A percentile compares a stretch with the other conserved stretches of the same genome.
phyloP scores from a whole-genome alignment of 106 monocot genomes.

The Apostasia ramifera region DNA sequence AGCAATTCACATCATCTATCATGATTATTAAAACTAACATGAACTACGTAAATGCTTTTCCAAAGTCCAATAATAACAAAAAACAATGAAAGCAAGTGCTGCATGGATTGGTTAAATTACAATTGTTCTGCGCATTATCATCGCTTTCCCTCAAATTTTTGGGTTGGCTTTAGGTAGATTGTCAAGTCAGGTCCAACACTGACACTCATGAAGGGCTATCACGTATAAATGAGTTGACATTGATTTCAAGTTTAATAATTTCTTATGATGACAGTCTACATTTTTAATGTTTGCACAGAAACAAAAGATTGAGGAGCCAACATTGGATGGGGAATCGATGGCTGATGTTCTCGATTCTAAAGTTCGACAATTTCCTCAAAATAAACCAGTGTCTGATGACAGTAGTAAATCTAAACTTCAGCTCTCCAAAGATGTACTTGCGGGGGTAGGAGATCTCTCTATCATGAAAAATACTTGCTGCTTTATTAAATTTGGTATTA shows the following conservation, averaged over 20 bases:
- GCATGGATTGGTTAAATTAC: too few species aligned
- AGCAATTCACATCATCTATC: too few species aligned
- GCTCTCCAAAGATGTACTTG: slow-evolving; percentile 20
- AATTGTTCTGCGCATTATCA: background rate
- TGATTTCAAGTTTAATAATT: too few species aligned
- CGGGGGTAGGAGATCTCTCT: slow-evolving; percentile 10
- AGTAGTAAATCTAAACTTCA: slow-evolving; percentile 4
- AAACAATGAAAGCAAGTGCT: too few species aligned
- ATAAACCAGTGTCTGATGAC: slow-evolving; percentile 9
- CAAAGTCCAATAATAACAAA: too few species aligned
- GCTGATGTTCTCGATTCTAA: slow-evolving; percentile 5
- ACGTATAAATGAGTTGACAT: background rate
- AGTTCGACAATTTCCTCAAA: slow-evolving; percentile 21
- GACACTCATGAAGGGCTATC: too few species aligned
- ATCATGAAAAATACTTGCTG: background rate
- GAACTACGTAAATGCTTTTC: too few species aligned
- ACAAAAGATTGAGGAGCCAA: slow-evolving; percentile 8
- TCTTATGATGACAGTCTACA: too few species aligned
- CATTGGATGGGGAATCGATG: background rate
- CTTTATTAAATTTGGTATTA: background rate
- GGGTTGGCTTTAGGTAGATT: background rate
- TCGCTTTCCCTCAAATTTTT: background rate
- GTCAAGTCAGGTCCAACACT: too few species aligned
- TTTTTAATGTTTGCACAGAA: slow-evolving; percentile 7
- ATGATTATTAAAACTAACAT: too few species aligned